phyloP scores from a whole-genome alignment of 768 basidiomycete genomes.

The Exidia glandulosa region DNA sequence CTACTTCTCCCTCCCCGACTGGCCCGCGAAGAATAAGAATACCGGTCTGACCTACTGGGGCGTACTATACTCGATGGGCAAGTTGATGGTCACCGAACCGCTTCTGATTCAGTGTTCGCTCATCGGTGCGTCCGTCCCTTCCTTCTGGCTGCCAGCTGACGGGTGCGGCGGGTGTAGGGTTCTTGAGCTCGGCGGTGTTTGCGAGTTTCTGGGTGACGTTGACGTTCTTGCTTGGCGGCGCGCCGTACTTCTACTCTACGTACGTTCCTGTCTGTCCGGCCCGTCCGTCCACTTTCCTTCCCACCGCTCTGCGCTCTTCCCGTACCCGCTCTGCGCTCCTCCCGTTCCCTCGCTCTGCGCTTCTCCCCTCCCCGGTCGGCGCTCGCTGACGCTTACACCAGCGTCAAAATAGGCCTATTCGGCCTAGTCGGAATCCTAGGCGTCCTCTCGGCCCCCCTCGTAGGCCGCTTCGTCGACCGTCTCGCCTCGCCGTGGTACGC shows the following conservation, averaged over 20 bases:
- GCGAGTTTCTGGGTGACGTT: constrained; percentile 49
- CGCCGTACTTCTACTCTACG: constrained; percentile 29
- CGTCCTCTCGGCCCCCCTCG: constrained; percentile 41
- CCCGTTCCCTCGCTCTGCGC: constrained; percentile 73
- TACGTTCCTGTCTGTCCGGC: constrained; percentile 6
- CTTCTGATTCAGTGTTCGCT: constrained; percentile 49
- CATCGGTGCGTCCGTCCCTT: constrained; percentile 13
- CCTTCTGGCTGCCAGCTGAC: background rate
- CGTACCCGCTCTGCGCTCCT: constrained; percentile 67
- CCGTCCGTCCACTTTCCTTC: background rate
- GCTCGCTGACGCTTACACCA: too few relatives aligned
- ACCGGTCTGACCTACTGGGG: constrained; percentile 24
- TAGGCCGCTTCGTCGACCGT: constrained; percentile 56
- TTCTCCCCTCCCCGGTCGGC: too few relatives aligned
- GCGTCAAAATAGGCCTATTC: constrained; percentile 58
- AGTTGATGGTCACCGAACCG: constrained; percentile 68
- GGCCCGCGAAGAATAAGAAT: constrained; percentile 27
- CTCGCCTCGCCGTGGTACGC: constrained; percentile 66
- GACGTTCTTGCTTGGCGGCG: constrained; percentile 34
- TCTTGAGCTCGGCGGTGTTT: constrained; percentile 38
- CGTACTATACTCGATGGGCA: constrained; percentile 52
- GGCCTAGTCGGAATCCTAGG: constrained; percentile 59
- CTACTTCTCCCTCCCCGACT: constrained; percentile 30
- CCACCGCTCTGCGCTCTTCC: constrained; percentile 17
- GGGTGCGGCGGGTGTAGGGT: constrained; percentile 11